Evolutionary conservation across 1,284 basidiomycete genomes (phyloP).

Genomic region (Pisolithus thermaeus): DNA sequence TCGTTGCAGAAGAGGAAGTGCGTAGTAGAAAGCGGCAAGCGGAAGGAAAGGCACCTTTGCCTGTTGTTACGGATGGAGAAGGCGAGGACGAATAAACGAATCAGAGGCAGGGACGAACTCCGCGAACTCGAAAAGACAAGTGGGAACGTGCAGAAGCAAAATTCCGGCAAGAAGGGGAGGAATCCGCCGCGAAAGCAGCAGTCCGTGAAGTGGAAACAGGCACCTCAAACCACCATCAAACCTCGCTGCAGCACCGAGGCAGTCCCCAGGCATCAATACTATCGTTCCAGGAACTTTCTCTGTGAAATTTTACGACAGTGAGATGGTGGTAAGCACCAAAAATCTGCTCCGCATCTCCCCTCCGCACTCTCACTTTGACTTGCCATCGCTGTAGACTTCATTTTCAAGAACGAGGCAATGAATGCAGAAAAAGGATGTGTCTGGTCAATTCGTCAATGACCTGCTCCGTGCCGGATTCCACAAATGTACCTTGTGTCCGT

Average conservation of each 20-base stretch:
- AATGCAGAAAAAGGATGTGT: slow-evolving; percentile 50
- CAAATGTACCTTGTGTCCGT: slow-evolving; percentile 44
- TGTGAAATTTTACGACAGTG: slow-evolving; percentile 89
- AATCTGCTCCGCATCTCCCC: not conserved
- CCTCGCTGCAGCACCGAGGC: slow-evolving; percentile 80
- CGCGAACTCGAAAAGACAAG: slow-evolving; percentile 92
- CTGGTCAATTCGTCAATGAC: slow-evolving; percentile 89
- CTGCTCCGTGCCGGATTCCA: slow-evolving; percentile 89
- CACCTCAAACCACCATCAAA: slow-evolving; percentile 82
- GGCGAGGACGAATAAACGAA: slow-evolving; percentile 57
- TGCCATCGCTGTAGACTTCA: slow-evolving; percentile 57
- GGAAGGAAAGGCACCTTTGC: slow-evolving; percentile 56
- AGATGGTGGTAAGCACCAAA: slow-evolving; percentile 77
- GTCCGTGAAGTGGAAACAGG: slow-evolving; percentile 79
- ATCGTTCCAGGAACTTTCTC: slow-evolving; percentile 80
- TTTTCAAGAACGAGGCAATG: slow-evolving; percentile 96
- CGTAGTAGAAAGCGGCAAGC: slow-evolving; percentile 86
- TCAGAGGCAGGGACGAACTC: slow-evolving; percentile 79
- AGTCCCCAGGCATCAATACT: slow-evolving; percentile 60
- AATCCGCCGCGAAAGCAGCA: slow-evolving; percentile 58
- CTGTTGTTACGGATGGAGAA: slow-evolving; percentile 32
- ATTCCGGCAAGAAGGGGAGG: slow-evolving; percentile 72
- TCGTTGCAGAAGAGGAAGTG: slow-evolving; percentile 78
- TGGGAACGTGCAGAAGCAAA: slow-evolving; percentile 91
- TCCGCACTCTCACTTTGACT: too few relatives aligned